A percentile compares a stretch with the other conserved stretches of the same genome.
phyloP scores from a whole-genome alignment of 306 rosid species.

The Ceratonia siliqua region DNA sequence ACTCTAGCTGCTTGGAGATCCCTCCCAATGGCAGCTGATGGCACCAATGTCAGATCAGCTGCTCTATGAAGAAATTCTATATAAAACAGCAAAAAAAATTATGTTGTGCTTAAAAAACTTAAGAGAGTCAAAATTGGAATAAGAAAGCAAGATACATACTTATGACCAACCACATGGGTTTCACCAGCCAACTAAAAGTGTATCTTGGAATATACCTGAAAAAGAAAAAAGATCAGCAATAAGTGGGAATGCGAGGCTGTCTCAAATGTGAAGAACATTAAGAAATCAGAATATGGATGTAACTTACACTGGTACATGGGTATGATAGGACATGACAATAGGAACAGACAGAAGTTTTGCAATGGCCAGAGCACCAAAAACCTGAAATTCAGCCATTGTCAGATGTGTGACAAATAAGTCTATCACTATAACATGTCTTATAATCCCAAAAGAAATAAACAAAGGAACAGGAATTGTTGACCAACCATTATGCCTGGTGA shows the following conservation, averaged over 20 bases:
- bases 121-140: background rate
- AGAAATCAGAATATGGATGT: slow-evolving; percentile 18
- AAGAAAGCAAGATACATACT: slow-evolving; percentile 55
- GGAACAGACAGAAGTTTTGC: slow-evolving; percentile 68
- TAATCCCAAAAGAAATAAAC: background rate
- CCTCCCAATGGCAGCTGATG: slow-evolving; percentile 85
- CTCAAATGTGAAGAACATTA: background rate
- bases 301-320: slow-evolving; percentile 98
- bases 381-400: slow-evolving; percentile 45
- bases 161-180: slow-evolving; percentile 95
- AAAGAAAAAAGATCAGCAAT: slow-evolving; percentile 19
- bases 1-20: slow-evolving; percentile 81
- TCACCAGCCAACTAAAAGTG: slow-evolving; percentile 98
- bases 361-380: slow-evolving; percentile 68
- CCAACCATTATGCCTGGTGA: slow-evolving; percentile 78
- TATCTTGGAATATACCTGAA: slow-evolving; percentile 97
- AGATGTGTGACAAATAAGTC: background rate
- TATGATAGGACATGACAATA: slow-evolving; percentile 94
- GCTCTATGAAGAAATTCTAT: slow-evolving; percentile 93
- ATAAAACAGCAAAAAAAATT: slow-evolving; percentile 34
- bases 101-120: slow-evolving; percentile 27
- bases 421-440: background rate
- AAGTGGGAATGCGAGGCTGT: background rate
- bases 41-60: slow-evolving; percentile 92
- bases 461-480: background rate